Base-by-base conservation (phyloP, 2,329 filamentous ascomycete genomes). In the Penicillium nordicum region DNA sequence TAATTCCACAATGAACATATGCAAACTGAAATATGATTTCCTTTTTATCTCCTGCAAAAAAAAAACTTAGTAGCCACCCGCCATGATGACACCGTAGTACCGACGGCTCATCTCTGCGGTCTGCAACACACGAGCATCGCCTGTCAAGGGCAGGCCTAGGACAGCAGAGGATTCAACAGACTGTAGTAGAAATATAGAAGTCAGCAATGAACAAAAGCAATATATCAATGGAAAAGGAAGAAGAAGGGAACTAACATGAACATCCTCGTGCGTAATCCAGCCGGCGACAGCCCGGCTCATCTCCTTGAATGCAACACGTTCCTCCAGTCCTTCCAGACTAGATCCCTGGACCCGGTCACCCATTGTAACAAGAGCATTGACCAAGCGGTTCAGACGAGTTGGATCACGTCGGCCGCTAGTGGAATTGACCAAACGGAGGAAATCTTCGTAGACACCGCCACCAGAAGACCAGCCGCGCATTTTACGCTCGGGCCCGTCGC, bases 381-480 rank as follows among this genome's bases (percentile, higher is more conserved):
- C 73, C 14, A 80, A 72, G 53, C 74, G 74, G 50, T 75, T 77
- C 23, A 77, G 61, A 16, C 76, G 73, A 18, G 68, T 68, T 29
- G 75, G 72, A 40, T 78, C 74, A 32, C 75, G 77, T 51, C 74
- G 69, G 38, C 70, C 73, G 40, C 62, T 68, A 52, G 67, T 69
- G 21, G 69, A 72, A 45, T 70, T 75, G 21, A 81, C 73, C 37
- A 86, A 70, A 47, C 78, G 76, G 30, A 85, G 74, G 69, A 82
- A 86, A 65, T 85, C 83, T 32, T 81, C 79, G 71, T 96, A 97
- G 25, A 97, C 84, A 63, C 88, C 86, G 5, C 91, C 93, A 29
- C 92, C 92, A 18, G 84, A 76, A 10, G 85, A 78, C 94, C 94
- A 97, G 51, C 88, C 86, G 11, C 82, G 75, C 32, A 96, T 86